phyloP scores from a whole-genome alignment of 495 filamentous ascomycete species.

The Podospora didyma region DNA sequence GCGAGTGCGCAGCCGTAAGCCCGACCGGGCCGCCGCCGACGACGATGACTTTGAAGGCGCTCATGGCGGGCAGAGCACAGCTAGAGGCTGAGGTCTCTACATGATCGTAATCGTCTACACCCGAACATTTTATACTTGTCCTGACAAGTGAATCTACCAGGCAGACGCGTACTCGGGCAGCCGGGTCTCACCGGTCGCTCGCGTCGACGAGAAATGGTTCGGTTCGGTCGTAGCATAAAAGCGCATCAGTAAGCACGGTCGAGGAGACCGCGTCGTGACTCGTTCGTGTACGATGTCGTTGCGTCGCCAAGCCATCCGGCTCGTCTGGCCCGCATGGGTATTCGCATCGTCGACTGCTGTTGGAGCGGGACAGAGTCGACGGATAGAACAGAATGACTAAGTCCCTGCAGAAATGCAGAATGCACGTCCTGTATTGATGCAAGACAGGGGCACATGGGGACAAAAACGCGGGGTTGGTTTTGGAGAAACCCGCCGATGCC shows the following conservation, averaged over 20 bases:
- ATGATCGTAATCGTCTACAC: background rate
- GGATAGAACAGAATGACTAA: background rate
- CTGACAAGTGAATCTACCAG: background rate
- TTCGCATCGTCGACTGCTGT: background rate
- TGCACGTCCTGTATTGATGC: background rate
- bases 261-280: background rate
- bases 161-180: background rate
- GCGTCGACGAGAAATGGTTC: background rate
- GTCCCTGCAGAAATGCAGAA: background rate
- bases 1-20: slow-evolving; percentile 43
- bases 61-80: background rate
- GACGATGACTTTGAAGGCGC: slow-evolving; percentile 45
- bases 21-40: slow-evolving; percentile 50
- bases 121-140: background rate
- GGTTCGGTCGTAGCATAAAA: background rate
- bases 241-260: background rate
- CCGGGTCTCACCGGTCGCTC: background rate
- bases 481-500: background rate
- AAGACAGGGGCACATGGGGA: background rate
- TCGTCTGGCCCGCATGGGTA: background rate
- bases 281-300: background rate
- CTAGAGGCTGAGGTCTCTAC: background rate
- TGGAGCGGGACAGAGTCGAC: background rate
- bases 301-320: background rate
- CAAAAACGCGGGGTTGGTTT: background rate